Evolutionary conservation across 257 asterid genomes (phyloP), one percentile per base, ranked within the genome.

Genomic region (Solanum virginianum): DNA sequence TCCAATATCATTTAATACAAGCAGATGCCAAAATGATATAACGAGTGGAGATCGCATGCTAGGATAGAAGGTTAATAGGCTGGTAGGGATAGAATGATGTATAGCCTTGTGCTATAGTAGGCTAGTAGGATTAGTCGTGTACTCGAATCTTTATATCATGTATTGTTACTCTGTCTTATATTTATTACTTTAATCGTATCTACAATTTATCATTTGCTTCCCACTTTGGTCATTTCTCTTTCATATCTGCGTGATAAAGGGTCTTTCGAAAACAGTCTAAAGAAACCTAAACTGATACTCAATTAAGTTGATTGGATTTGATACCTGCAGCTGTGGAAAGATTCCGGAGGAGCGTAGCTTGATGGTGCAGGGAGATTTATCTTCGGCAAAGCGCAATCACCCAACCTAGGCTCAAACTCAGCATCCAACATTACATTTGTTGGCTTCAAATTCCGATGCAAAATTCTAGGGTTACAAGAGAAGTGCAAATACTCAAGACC

Each of bases 401-500:
- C 97, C 84, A 95, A 65, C 91, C 97, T 88, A 1, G 99, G 97
- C 90, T 93, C 97, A 49, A 88, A 97, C 43, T 87, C 91, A 2
- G 94, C 85, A 85, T 92, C 96, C 92, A 97, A 85, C 85, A 97
- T 91, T 6, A 97, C 98, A 89, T 95, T 97, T 0, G 98, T 86
- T 69, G 98, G 98, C 93, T 95, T 97, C 91, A 96, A 88, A 88
- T 92, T 96, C 68, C 77, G 90, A 85, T 95, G 99, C 90, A 96
- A 68, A 63, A 95, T 89, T 62, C 86, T 89, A 0, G 97, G 97
- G 29, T 87, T 92, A 87, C 97, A 91, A 53, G 88, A 87, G 83
- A 96, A 93, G 85, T 95, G 99, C 80, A 96, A 98, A 90, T 94
- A 94, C 86, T 92, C 91, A 71, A 96, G 89, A 68, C 94, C 98